These are phyloP conservation scores for Thermothelomyces thermophilus DNA, from an alignment of 2,329 filamentous ascomycete species.

Conservation along the genomic window DNA sequence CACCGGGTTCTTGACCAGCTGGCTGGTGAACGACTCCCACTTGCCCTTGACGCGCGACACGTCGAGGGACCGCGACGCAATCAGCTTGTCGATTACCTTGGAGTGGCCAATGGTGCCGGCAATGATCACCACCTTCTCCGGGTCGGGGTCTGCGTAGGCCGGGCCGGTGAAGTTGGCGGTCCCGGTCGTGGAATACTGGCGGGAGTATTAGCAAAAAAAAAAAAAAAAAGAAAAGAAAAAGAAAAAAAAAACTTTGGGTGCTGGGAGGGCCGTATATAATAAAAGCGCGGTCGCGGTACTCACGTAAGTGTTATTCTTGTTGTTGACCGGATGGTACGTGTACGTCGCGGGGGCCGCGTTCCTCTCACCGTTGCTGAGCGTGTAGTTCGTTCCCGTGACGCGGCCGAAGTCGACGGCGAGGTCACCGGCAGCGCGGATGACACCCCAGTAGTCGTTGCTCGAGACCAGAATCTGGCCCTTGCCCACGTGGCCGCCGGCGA, in stretches of 20 bases:
- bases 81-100: conserved; percentile 51
- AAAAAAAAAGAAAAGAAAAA: too few relatives aligned
- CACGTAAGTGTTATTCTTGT: conserved; percentile 42
- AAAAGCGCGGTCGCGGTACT: conserved; percentile 18
- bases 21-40: conserved; percentile 63
- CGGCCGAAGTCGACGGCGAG: conserved; percentile 62
- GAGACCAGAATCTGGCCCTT: conserved; percentile 50
- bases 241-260: too few relatives aligned
- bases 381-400: conserved; percentile 61
- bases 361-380: conserved; percentile 44
- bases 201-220: neutral
- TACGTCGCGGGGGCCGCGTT: conserved; percentile 35
- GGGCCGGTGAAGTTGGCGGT: conserved; percentile 40
- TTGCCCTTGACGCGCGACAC: conserved; percentile 50
- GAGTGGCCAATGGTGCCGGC: conserved; percentile 63
- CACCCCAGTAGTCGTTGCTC: conserved; percentile 57
- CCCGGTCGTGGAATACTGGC: conserved; percentile 39
- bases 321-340: conserved; percentile 38
- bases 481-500: conserved; percentile 32
- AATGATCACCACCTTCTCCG: conserved; percentile 53
- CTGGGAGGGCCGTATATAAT: too few relatives aligned
- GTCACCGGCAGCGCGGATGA: conserved; percentile 60
- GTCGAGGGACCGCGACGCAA: conserved; percentile 50
- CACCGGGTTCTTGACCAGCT: conserved; percentile 51
- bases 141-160: conserved; percentile 35